Conservation (phyloP, 257 asterid species). For the Pogostemon cablin region DNA sequence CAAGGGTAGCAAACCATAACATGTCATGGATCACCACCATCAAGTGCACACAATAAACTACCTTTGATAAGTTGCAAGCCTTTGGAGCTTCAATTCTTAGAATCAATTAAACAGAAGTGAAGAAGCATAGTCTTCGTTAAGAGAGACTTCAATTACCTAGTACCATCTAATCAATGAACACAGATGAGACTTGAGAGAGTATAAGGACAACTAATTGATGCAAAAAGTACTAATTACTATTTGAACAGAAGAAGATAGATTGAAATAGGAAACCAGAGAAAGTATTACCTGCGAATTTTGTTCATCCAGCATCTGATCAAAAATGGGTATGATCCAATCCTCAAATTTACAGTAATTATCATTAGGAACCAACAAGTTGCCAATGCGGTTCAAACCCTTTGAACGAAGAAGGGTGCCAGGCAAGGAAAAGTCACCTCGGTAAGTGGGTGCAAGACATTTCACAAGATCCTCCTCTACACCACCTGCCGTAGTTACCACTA, state of each 20-base stretch:
- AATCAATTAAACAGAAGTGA: neutral
- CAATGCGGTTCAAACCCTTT: constrained; percentile 89
- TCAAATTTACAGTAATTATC: constrained; percentile 95
- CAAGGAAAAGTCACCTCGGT: constrained; percentile 77
- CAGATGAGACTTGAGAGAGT: neutral
- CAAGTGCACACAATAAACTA: neutral
- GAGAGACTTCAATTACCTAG: constrained; percentile 7
- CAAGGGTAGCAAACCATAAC: neutral
- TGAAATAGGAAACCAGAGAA: neutral
- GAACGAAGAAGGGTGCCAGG: constrained; percentile 83
- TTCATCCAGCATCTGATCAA: constrained; percentile 88
- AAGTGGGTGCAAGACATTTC: constrained; percentile 94
- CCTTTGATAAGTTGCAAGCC: constrained; percentile 1
- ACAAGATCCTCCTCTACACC: constrained; percentile 98
- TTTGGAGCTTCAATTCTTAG: constrained; percentile 6
- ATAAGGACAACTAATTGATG: constrained; percentile 10
- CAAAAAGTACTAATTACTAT: neutral
- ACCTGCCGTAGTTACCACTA: constrained; percentile 96
- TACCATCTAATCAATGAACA: constrained; percentile 6
- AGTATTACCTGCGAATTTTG: constrained; percentile 60
- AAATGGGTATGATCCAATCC: constrained; percentile 91
- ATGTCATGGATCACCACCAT: constrained; percentile 7
- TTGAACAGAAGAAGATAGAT: neutral
- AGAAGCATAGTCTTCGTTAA: constrained; percentile 6
- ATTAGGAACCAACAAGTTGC: constrained; percentile 91